Conservation (phyloP, 2,329 filamentous ascomycete species). For the Exserohilum turcica region DNA sequence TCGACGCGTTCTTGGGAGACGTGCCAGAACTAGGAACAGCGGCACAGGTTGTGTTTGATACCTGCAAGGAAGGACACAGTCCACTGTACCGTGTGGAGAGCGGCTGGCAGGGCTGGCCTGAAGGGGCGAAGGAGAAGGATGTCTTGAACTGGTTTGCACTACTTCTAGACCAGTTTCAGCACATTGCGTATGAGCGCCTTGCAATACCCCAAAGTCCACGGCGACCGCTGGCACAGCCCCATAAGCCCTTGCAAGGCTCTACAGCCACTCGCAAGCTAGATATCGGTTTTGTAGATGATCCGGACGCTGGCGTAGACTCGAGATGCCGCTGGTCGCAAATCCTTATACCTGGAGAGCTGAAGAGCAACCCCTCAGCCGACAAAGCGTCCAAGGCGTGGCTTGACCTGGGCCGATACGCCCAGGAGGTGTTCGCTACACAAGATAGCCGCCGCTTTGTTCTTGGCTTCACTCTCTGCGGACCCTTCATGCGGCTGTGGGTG, state of each 20-base stretch:
- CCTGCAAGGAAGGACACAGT: constrained; percentile 27
- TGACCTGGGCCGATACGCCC: constrained; percentile 49
- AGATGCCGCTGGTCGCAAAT: constrained; percentile 49
- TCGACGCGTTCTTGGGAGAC: constrained; percentile 26
- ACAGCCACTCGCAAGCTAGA: constrained; percentile 21
- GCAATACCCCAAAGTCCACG: constrained; percentile 14
- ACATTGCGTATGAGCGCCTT: constrained; percentile 21
- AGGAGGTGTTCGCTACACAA: constrained; percentile 49
- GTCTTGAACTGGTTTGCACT: constrained; percentile 28
- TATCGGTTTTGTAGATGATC: constrained; percentile 13
- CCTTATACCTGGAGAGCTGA: constrained; percentile 51
- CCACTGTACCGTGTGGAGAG: constrained; percentile 26
- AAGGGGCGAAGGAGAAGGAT: constrained; percentile 26
- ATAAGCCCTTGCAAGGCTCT: neutral
- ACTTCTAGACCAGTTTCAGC: constrained; percentile 22
- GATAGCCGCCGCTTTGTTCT: constrained; percentile 48
- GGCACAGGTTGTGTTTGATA: constrained; percentile 25
- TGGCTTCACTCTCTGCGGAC: constrained; percentile 56
- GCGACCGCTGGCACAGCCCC: constrained; percentile 17
- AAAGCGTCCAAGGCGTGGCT: neutral
- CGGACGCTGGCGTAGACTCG: constrained; percentile 17
- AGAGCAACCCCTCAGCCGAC: constrained; percentile 49
- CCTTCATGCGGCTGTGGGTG: constrained; percentile 54
- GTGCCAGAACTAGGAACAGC: constrained; percentile 16
- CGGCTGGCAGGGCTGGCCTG: constrained; percentile 28